A percentile compares a stretch with the other conserved stretches of the same genome.
Evolutionary conservation across 495 filamentous ascomycete genomes (phyloP).

Genomic region (Rostrohypoxylon terebratum): DNA sequence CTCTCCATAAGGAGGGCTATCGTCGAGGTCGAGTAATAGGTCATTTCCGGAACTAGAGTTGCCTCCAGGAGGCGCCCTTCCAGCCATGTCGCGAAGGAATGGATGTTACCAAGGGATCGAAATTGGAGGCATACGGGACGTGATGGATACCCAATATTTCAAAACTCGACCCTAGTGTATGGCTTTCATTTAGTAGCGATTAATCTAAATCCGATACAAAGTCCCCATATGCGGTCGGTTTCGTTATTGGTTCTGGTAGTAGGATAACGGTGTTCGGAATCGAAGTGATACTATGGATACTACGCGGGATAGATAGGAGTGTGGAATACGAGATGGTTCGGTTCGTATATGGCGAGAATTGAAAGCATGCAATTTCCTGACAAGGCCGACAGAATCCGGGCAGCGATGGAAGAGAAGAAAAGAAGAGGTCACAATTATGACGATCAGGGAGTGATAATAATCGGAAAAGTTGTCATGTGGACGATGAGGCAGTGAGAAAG

Average conservation of each 20-base stretch:
- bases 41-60: slow-evolving; percentile 71
- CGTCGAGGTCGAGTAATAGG: slow-evolving; percentile 79
- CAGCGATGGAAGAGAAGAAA: slow-evolving; percentile 18
- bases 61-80: slow-evolving; percentile 69
- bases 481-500: slow-evolving; percentile 29
- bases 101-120: slow-evolving; percentile 48
- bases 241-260: neutral
- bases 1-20: slow-evolving; percentile 78
- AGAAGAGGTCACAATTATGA: slow-evolving; percentile 27
- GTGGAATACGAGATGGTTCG: slow-evolving; percentile 45
- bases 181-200: slow-evolving; percentile 20
- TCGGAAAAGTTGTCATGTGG: slow-evolving; percentile 15
- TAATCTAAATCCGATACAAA: slow-evolving; percentile 15
- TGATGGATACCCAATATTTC: slow-evolving; percentile 17
- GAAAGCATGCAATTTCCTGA: slow-evolving; percentile 21
- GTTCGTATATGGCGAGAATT: slow-evolving; percentile 34
- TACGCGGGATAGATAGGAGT: slow-evolving; percentile 30
- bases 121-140: slow-evolving; percentile 48
- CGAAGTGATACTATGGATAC: too few relatives aligned
- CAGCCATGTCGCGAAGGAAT: slow-evolving; percentile 70
- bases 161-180: slow-evolving; percentile 22
- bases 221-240: slow-evolving; percentile 19
- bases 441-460: slow-evolving; percentile 14
- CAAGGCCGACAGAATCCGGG: slow-evolving; percentile 9
- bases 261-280: slow-evolving; percentile 31